Base-by-base conservation (phyloP, 1,139 yeast genomes). In the Taiozyma sp. region DNA sequence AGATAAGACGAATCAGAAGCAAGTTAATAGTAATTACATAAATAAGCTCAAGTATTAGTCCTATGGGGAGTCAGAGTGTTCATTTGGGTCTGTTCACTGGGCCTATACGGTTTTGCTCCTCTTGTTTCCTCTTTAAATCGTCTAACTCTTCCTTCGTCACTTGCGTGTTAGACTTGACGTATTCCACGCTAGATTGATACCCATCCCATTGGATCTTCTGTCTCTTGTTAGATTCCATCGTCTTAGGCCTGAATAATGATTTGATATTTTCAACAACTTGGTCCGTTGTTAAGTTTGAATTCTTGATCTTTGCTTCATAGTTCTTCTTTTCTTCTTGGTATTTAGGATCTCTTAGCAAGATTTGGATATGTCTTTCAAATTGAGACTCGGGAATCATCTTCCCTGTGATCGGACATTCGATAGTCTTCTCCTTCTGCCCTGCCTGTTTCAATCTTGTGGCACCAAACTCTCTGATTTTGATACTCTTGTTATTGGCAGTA, bases 221-320 rank as follows among this genome's bases (percentile, higher is more conserved):
- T 55, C 64, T 63, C 52, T 62, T 61, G 42, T 53, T 56, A 2
- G 48, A 45, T 23, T 52, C 58, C 5, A 58, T 60, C 16, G 57
- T 43, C 16, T 64, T 60, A 14, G 66, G 64, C 48, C 77, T 72
- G 29, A 82, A 76, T 50, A 88, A 68, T 47, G 84, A 70, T 63
- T 87, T 86, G 49, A 91, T 80, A 62, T 92, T 92, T 48, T 78
- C 84, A 55, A 84, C 86, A 1, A 87, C 95, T 57, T 87, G 88
- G 48, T 80, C 82, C 1, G 83, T 78, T 5, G 84, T 78, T 52
- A 90, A 68, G 61, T 88, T 88, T 7, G 90, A 76, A 32, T 80
- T 72, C 61, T 78, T 78, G 56, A 83, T 80, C 61, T 90, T 87
- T 34, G 78, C 73, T 57, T 86, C 82, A 64, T 79, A 84, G 53